Percentiles rank a stretch among this genome's conserved stretches.
Conservation (phyloP, 371 early-diverging fungal genomes). For the Apophysomyces variabilis region DNA sequence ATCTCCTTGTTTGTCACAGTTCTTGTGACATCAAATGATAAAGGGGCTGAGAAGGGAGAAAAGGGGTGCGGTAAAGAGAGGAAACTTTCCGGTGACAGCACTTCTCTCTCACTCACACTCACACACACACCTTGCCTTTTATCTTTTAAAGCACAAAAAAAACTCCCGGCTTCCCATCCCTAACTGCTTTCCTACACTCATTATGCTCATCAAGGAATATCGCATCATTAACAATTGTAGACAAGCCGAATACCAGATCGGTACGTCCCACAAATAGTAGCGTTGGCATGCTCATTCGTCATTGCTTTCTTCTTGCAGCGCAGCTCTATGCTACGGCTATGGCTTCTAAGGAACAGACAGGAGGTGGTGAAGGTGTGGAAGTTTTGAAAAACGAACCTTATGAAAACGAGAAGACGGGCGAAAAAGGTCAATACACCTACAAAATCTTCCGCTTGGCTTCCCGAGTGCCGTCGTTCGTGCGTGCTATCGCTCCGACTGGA, state of each 20-base stretch:
- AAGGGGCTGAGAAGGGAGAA: background rate
- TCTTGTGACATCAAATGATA: slow-evolving; percentile 7
- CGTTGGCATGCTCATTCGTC: background rate
- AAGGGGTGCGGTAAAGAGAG: background rate
- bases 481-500: slow-evolving; percentile 64
- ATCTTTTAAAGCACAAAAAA: background rate
- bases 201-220: slow-evolving; percentile 73
- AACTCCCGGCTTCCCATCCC: background rate
- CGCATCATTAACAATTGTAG: slow-evolving; percentile 75
- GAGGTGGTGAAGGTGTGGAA: slow-evolving; percentile 61
- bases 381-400: slow-evolving; percentile 49
- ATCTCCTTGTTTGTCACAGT: background rate
- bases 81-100: slow-evolving; percentile 5
- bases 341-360: slow-evolving; percentile 76
- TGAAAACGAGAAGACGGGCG: slow-evolving; percentile 54
- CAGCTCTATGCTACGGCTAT: slow-evolving; percentile 78
- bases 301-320: slow-evolving; percentile 31
- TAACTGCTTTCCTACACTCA: slow-evolving; percentile 17
- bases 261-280: slow-evolving; percentile 15
- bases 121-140: too few relatives aligned
- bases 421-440: slow-evolving; percentile 79
- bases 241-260: slow-evolving; percentile 70
- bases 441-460: slow-evolving; percentile 73
- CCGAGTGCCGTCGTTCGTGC: slow-evolving; percentile 63
- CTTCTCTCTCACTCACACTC: background rate